A percentile compares a stretch with the other conserved stretches of the same genome.
phyloP scores from a whole-genome alignment of 345 rosid genomes.

The Citropsis articulata region DNA sequence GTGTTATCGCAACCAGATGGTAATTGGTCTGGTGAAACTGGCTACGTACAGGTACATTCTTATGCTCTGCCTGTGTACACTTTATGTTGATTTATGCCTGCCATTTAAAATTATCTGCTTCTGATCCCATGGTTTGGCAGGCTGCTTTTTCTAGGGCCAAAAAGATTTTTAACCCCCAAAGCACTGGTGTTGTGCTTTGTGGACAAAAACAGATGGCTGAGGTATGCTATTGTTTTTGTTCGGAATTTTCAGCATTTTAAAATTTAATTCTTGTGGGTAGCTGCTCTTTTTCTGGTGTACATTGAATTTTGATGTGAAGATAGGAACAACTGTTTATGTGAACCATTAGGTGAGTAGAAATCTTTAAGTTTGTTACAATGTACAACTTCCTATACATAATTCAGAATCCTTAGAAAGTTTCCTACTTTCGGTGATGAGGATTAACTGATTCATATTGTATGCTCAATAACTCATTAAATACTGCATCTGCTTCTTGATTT shows the following conservation, averaged over 20 bases:
- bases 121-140: constrained; percentile 35
- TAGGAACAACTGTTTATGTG: not conserved
- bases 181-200: constrained; percentile 79
- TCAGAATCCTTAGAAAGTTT: not conserved
- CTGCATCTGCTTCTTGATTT: not conserved
- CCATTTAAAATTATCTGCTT: constrained; percentile 1
- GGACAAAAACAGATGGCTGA: constrained; percentile 97
- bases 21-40: constrained; percentile 82
- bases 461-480: not conserved
- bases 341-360: not conserved
- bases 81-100: not conserved
- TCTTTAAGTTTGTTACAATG: not conserved
- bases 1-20: constrained; percentile 88
- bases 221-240: constrained; percentile 39
- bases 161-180: constrained; percentile 45
- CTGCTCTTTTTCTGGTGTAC: not conserved
- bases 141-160: constrained; percentile 84
- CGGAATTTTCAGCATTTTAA: not conserved
- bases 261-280: not conserved
- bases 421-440: no score
- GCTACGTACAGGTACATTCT: constrained; percentile 79
- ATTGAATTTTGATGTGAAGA: not conserved
- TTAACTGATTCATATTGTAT: not conserved
- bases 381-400: not conserved
- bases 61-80: not conserved